A percentile compares a stretch with the other conserved stretches of the same genome.
These are phyloP conservation scores for Cardamine occulta DNA, from an alignment of 345 rosid genomes.

Conservation along the genomic window DNA sequence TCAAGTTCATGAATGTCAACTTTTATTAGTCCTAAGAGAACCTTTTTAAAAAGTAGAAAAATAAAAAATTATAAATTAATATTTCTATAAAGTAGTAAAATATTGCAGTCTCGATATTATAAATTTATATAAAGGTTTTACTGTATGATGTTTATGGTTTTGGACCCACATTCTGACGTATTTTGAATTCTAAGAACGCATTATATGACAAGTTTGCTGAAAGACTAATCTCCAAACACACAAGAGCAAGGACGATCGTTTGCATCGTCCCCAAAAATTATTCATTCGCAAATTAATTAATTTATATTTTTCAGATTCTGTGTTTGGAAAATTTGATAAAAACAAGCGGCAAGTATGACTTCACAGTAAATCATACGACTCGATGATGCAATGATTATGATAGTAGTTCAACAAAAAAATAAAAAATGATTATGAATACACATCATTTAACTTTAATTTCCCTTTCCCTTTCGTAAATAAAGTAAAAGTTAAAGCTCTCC, in stretches of 20 bases:
- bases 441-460: neutral
- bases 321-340: too few species aligned
- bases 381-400: slow-evolving; percentile 38
- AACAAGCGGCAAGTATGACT: neutral
- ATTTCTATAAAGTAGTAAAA: too few species aligned
- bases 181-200: too few species aligned
- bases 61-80: too few species aligned
- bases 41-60: too few species aligned
- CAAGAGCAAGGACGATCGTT: neutral
- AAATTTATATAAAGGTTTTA: too few species aligned
- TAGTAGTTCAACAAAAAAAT: too few species aligned
- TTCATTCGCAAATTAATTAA: neutral
- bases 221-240: neutral
- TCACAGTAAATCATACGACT: slow-evolving; percentile 41
- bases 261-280: neutral
- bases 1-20: too few species aligned
- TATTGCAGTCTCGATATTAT: too few species aligned
- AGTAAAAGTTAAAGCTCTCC: neutral
- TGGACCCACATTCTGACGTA: neutral
- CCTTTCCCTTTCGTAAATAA: neutral
- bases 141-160: too few species aligned
- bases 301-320: neutral
- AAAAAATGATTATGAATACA: neutral
- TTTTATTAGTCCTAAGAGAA: too few species aligned
- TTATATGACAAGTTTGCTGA: too few species aligned